A percentile compares a stretch with the other conserved stretches of the same genome.
These are phyloP conservation scores for Leishmania major DNA, from an alignment of 208 protist genomes.

Conservation along the genomic window DNA sequence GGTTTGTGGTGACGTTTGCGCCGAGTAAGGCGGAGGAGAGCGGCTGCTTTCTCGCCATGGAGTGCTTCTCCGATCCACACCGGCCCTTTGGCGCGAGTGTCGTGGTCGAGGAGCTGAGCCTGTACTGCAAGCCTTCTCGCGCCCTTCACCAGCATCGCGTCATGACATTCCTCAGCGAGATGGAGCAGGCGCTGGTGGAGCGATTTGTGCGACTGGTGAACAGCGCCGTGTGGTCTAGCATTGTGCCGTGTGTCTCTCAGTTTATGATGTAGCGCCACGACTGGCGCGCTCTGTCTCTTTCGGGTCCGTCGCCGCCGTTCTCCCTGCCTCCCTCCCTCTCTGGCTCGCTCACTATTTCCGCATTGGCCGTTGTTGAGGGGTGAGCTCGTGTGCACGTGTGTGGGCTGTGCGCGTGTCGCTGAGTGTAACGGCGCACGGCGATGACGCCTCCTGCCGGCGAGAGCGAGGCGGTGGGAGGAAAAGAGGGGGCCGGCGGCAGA, in stretches of 20 bases:
- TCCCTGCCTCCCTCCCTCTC: background rate
- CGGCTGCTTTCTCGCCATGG: constrained; percentile 36
- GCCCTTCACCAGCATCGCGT: constrained; percentile 20
- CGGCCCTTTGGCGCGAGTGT: constrained; percentile 25
- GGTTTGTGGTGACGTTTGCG: constrained; percentile 37
- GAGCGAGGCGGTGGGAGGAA: background rate
- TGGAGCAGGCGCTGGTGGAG: constrained; percentile 29
- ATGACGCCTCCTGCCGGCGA: background rate
- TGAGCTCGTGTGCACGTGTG: background rate
- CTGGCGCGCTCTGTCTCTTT: background rate
- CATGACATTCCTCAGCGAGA: constrained; percentile 33
- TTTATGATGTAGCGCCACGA: constrained; percentile 4
- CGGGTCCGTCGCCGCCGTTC: no score
- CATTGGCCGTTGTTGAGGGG: background rate
- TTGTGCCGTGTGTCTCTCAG: constrained; percentile 23
- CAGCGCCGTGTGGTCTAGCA: constrained; percentile 31
- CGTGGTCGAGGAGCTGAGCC: constrained; percentile 33
- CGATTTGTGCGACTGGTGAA: constrained; percentile 35
- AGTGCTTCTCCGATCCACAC: constrained; percentile 32
- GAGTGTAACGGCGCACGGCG: background rate
- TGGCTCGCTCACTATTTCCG: background rate
- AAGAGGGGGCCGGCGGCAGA: background rate
- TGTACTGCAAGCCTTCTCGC: constrained; percentile 34
- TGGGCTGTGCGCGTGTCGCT: background rate
- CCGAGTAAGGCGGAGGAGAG: constrained; percentile 24